A percentile compares a stretch with the other conserved stretches of the same genome.
phyloP scores from a whole-genome alignment of 192 early-diverging fungal genomes.

The Dissophora ornata region DNA sequence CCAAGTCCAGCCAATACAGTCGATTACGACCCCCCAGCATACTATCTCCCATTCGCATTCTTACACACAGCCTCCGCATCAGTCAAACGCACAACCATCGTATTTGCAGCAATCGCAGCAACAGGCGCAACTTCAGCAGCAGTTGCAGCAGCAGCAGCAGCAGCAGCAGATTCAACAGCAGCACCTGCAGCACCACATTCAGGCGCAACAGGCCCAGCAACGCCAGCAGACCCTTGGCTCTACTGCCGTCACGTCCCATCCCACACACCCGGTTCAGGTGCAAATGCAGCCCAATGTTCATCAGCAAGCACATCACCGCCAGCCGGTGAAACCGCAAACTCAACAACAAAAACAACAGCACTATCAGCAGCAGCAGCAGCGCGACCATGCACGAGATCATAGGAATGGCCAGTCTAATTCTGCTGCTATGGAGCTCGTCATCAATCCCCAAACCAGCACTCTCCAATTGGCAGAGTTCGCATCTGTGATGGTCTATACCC shows the following conservation, averaged over 20 bases:
- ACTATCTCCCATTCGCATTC: constrained; percentile 15
- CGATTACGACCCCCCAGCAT: constrained; percentile 7
- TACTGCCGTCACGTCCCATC: constrained; percentile 13
- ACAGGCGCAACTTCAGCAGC: constrained; percentile 12
- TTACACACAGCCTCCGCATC: constrained; percentile 20
- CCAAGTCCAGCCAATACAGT: constrained; percentile 16
- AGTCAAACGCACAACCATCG: constrained; percentile 6
- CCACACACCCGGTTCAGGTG: constrained; percentile 12
- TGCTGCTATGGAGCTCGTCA: constrained; percentile 41
- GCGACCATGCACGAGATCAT: constrained; percentile 19
- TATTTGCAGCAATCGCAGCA: constrained; percentile 12
- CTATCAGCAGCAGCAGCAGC: constrained; percentile 26
- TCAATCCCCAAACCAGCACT: constrained; percentile 41
- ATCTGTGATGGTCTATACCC: constrained; percentile 56
- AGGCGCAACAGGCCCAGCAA: constrained; percentile 3
- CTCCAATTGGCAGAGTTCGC: constrained; percentile 49
- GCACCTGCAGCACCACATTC: constrained; percentile 19
- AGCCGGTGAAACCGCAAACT: constrained; percentile 15
- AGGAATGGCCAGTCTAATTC: constrained; percentile 15
- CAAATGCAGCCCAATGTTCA: constrained; percentile 31
- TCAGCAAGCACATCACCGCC: constrained; percentile 9
- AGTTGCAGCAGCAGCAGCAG: constrained; percentile 8
- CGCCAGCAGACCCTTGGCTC: constrained; percentile 16
- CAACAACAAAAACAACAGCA: constrained; percentile 33
- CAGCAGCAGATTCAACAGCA: constrained; percentile 20